A percentile compares a stretch with the other conserved stretches of the same genome.
These are phyloP conservation scores for Prasinococcaceae sp. DNA, from an alignment of 139 green algal genomes.

Conservation along the genomic window DNA sequence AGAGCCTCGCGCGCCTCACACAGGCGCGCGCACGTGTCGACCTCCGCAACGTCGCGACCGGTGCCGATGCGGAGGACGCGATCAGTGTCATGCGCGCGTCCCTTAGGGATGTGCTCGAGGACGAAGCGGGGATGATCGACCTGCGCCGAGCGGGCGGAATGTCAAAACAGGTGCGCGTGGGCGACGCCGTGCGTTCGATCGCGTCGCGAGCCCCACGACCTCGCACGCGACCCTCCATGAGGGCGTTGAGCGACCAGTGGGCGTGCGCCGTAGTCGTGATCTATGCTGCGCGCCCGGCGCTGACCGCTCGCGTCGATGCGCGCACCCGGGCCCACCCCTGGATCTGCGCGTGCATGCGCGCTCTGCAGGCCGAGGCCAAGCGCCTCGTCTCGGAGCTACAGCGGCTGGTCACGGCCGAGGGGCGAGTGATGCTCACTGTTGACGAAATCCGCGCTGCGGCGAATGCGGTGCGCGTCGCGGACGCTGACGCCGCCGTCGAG, in stretches of 20 bases:
- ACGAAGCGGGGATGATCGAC: constrained; percentile 18
- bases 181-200: too few relatives aligned
- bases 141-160: constrained; percentile 2
- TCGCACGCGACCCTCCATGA: too few relatives aligned
- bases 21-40: constrained; percentile 74
- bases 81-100: constrained; percentile 3
- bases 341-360: too few relatives aligned
- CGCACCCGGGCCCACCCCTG: too few relatives aligned
- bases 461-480: constrained; percentile 4
- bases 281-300: too few relatives aligned
- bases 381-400: constrained; percentile 9
- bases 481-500: constrained; percentile 12
- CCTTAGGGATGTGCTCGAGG: constrained; percentile 20
- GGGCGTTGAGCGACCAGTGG: too few relatives aligned
- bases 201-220: too few relatives aligned
- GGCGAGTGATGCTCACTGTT: background rate
- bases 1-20: constrained; percentile 74
- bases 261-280: too few relatives aligned
- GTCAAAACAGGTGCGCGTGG: constrained; percentile 5
- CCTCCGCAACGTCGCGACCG: constrained; percentile 52
- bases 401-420: background rate
- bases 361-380: constrained; percentile 19
- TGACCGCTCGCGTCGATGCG: too few relatives aligned
- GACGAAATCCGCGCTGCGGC: constrained; percentile 9
- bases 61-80: constrained; percentile 12